Conservation (phyloP, 768 basidiomycete genomes). For the Naganishia vishniacii region DNA sequence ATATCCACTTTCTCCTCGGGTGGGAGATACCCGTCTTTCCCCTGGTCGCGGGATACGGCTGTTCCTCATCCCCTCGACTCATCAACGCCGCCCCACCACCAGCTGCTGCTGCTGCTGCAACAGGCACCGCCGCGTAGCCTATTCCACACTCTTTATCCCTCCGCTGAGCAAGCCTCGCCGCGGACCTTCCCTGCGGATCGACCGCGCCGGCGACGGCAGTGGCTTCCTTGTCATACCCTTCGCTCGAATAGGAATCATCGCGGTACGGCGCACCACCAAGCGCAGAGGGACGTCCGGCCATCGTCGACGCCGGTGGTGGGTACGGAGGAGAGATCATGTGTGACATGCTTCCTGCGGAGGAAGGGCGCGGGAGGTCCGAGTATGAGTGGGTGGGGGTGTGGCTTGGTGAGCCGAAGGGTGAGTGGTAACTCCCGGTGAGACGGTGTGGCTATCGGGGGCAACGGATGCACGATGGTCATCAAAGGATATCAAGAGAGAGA, state of each 20-base stretch:
- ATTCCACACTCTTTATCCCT: not conserved
- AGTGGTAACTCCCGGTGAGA: conserved; percentile 10
- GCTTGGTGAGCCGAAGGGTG: conserved; percentile 29
- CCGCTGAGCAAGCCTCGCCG: conserved; percentile 3
- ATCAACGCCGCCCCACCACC: conserved; percentile 2
- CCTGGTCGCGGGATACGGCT: not conserved
- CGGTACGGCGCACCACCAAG: not conserved
- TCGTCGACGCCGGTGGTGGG: too few relatives aligned
- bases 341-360: not conserved
- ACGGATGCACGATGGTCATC: not conserved
- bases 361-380: conserved; percentile 4
- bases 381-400: conserved; percentile 30
- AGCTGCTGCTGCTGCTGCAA: not conserved
- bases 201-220: not conserved
- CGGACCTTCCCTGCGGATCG: conserved; percentile 23
- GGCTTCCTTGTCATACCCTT: not conserved
- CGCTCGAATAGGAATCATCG: not conserved
- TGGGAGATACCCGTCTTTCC: not conserved
- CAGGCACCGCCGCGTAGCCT: too few relatives aligned
- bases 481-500: too few relatives aligned
- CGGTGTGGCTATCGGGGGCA: conserved; percentile 24
- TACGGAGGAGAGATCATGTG: too few relatives aligned
- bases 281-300: not conserved
- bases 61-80: not conserved
- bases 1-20: conserved; percentile 30